These are phyloP conservation scores for Calocybe gangraenosa DNA, from an alignment of 768 basidiomycete species.

Conservation along the genomic window DNA sequence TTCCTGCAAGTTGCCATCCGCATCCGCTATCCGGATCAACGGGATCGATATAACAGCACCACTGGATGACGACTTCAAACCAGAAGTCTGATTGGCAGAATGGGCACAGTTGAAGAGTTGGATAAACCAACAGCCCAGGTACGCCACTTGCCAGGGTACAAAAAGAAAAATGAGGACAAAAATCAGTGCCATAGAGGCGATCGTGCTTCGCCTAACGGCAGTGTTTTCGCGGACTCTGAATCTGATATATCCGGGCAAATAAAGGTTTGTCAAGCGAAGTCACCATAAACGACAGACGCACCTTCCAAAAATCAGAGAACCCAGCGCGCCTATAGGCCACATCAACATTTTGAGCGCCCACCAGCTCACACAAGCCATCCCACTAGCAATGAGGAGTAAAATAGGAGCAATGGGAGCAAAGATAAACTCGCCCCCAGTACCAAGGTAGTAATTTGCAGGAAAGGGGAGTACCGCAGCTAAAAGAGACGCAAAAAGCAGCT, in stretches of 20 bases:
- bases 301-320: conserved; percentile 29
- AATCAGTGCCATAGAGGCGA: conserved; percentile 58
- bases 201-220: conserved; percentile 40
- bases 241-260: background rate
- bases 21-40: conserved; percentile 15
- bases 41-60: conserved; percentile 18
- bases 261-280: background rate
- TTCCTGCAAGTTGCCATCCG: conserved; percentile 13
- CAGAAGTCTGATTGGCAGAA: conserved; percentile 18
- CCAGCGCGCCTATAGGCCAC: conserved; percentile 37
- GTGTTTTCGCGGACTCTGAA: conserved; percentile 25
- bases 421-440: conserved; percentile 46
- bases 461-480: conserved; percentile 53
- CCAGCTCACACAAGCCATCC: conserved; percentile 62
- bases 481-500: conserved; percentile 39
- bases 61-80: conserved; percentile 8
- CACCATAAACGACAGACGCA: conserved; percentile 18
- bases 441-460: conserved; percentile 51
- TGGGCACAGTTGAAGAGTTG: conserved; percentile 65
- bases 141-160: conserved; percentile 92
- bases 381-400: conserved; percentile 55
- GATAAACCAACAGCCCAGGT: conserved; percentile 78
- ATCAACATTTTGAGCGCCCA: conserved; percentile 45
- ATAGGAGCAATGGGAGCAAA: conserved; percentile 53
- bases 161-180: conserved; percentile 65